phyloP scores from a whole-genome alignment of 768 basidiomycete species.

The Podaxis sp. region DNA sequence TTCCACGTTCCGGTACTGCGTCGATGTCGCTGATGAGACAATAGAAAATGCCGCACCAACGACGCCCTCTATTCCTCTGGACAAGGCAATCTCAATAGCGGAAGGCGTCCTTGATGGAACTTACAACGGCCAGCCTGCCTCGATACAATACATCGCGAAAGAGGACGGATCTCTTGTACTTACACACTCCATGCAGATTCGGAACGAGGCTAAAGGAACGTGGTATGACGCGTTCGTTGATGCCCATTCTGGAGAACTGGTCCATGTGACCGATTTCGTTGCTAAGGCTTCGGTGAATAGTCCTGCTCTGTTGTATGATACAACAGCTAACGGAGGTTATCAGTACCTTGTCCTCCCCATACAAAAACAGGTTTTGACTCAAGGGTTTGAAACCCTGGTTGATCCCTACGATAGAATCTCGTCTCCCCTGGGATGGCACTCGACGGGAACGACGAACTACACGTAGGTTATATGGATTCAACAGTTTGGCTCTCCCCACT shows the following conservation, averaged over 20 bases:
- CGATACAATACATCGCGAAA: conserved; percentile 38
- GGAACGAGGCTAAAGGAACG: conserved; percentile 30
- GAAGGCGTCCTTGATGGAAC: conserved; percentile 28
- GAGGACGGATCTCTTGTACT: conserved; percentile 38
- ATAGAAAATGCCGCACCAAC: conserved; percentile 25
- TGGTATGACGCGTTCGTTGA: conserved; percentile 62
- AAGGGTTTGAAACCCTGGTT: conserved; percentile 42
- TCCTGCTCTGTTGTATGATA: not conserved
- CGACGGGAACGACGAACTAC: conserved; percentile 22
- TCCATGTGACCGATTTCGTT: conserved; percentile 49
- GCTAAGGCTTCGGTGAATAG: conserved; percentile 31
- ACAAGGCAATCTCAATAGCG: conserved; percentile 22
- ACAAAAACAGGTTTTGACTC: conserved; percentile 39
- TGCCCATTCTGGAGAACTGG: conserved; percentile 43
- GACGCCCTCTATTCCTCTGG: conserved; percentile 31
- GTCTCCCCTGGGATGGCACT: conserved; percentile 48
- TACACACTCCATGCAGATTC: conserved; percentile 35
- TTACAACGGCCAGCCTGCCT: conserved; percentile 34
- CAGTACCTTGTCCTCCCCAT: conserved; percentile 44
- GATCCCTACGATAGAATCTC: conserved; percentile 46
- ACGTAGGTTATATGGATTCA: not conserved
- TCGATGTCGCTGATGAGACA: conserved; percentile 18
- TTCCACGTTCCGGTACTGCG: not conserved
- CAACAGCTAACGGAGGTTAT: not conserved
- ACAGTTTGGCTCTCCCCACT: no score